Evolutionary conservation across 1,139 yeast species (phyloP), one percentile per base, ranked within the genome.

Genomic region (Taphrina betulina): DNA sequence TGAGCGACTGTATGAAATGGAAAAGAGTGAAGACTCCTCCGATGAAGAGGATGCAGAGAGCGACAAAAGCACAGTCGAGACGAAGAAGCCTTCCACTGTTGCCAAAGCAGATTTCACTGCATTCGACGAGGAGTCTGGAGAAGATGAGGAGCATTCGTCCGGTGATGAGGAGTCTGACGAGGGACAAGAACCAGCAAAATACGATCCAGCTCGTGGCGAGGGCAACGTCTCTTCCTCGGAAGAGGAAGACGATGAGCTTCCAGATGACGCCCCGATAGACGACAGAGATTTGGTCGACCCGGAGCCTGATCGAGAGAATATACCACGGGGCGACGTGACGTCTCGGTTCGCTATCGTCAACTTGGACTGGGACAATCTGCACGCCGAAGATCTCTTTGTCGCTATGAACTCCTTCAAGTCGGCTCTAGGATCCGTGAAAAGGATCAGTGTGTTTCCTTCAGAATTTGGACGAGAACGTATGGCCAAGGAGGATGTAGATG

Each of bases 331-430:
- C 41, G 96, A 90, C 1, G 95, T 95, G 26, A 77, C 95, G 0
- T 72, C 74, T 34, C 74, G 86, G 3, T 76, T 94, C 67, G 98
- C 98, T 0, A 95, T 84, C 1, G 98, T 94, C 29, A 94, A 94
- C 66, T 76, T 94, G 78, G 98, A 94, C 68, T 94, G 98, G 98
- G 99, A 94, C 64, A 86, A 92, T 66, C 76, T 94, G 19, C 78
- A 81, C 53, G 86, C 97, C 0, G 81, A 80, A 10, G 98, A 92
- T 68, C 71, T 94, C 62, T 81, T 87, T 86, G 95, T 95, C 3
- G 85, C 97, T 0, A 88, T 94, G 64, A 74, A 82, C 4, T 83
- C 96, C 54, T 94, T 94, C 72, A 84, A 86, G 17, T 96, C 96
- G 14, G 71, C 80, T 37, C 80, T 79, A 41, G 95, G 95, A 1